These are phyloP conservation scores for Fusarium graminum DNA, from an alignment of 2,329 filamentous ascomycete genomes.

Conservation along the genomic window DNA sequence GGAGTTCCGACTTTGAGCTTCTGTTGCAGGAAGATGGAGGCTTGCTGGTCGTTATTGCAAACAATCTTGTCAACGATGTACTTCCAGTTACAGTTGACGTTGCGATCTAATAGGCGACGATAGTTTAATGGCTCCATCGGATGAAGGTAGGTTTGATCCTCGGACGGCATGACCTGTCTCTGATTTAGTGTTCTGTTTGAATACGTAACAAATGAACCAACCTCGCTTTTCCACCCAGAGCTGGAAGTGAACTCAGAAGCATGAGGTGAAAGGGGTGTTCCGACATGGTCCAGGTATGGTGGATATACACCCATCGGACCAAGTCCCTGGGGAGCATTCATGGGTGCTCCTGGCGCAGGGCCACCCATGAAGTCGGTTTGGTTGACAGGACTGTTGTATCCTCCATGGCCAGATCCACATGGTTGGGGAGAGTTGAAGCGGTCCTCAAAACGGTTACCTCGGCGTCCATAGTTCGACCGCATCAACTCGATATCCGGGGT, in stretches of 20 bases:
- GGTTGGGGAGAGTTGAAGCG: constrained; percentile 56
- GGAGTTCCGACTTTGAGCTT: constrained; percentile 97
- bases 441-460: constrained; percentile 62
- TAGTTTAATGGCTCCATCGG: constrained; percentile 96
- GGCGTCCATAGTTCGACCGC: constrained; percentile 59
- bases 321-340: constrained; percentile 54
- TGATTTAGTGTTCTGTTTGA: constrained; percentile 29
- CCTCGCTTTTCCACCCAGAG: constrained; percentile 68
- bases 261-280: constrained; percentile 77
- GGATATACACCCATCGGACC: constrained; percentile 57
- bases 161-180: constrained; percentile 61
- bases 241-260: constrained; percentile 79
- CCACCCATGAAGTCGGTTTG: constrained; percentile 56
- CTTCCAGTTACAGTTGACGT: constrained; percentile 98
- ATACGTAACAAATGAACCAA: constrained; percentile 49
- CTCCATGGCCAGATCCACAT: constrained; percentile 54
- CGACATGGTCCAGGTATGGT: constrained; percentile 67
- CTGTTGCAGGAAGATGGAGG: constrained; percentile 98
- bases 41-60: constrained; percentile 98
- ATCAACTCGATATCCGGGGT: constrained; percentile 64
- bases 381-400: constrained; percentile 52
- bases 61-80: constrained; percentile 99
- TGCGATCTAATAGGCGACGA: constrained; percentile 92
- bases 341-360: constrained; percentile 52
- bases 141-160: constrained; percentile 82